Evolutionary conservation across 192 early-diverging fungal genomes (phyloP).

Genomic region (Diversispora epigaea): DNA sequence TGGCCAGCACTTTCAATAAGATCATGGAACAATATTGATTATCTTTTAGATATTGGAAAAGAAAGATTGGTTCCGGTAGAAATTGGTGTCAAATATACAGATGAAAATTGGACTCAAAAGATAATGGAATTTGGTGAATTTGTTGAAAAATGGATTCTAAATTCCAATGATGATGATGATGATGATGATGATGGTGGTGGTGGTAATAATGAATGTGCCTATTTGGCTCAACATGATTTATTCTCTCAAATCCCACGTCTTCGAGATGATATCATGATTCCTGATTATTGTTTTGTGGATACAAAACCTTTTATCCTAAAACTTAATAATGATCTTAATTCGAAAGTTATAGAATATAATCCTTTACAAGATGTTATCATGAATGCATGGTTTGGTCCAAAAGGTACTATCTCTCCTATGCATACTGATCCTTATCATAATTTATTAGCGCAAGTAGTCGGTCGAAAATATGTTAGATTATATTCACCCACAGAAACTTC

Average conservation of each 20-base stretch:
- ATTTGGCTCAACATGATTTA: conserved; percentile 87
- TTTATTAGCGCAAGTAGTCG: conserved; percentile 81
- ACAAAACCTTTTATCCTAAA: conserved; percentile 26
- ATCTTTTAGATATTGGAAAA: conserved; percentile 56
- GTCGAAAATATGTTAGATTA: conserved; percentile 74
- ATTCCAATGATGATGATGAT: background rate
- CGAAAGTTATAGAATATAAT: background rate
- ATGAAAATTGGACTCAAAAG: conserved; percentile 70
- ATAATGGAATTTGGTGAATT: conserved; percentile 73
- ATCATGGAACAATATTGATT: conserved; percentile 63
- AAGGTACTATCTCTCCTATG: conserved; percentile 77
- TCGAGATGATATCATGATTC: conserved; percentile 65
- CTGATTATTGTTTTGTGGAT: conserved; percentile 74
- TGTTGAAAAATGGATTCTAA: conserved; percentile 46
- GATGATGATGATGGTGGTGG: conserved; percentile 1
- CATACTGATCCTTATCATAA: conserved; percentile 84
- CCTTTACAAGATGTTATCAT: conserved; percentile 50
- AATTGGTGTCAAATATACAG: conserved; percentile 76
- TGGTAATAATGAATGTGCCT: conserved; percentile 46
- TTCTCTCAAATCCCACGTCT: conserved; percentile 74
- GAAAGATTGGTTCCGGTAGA: conserved; percentile 82
- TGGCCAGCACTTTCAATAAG: conserved; percentile 67
- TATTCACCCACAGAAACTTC: conserved; percentile 62
- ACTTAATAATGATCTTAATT: background rate
- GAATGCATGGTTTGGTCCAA: conserved; percentile 84